Evolutionary conservation across 75 land plant species (phyloP).

Genomic region (Chamaecyparis obtusa): DNA sequence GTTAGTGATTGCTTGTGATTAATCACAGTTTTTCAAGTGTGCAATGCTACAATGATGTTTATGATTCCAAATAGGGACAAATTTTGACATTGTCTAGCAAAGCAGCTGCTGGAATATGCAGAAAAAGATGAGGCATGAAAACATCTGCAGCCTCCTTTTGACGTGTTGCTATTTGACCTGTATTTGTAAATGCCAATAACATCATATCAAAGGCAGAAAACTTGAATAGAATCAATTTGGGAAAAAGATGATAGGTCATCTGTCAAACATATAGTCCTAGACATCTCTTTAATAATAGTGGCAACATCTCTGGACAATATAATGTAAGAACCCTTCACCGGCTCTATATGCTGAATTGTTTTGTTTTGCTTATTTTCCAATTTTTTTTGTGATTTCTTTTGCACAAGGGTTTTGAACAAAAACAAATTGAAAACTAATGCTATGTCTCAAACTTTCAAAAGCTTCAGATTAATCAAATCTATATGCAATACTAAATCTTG

Average conservation of each 20-base stretch:
- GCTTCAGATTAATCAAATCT: no score
- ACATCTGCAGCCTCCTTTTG: not conserved
- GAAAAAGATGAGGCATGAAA: not conserved
- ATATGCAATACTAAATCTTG: no score
- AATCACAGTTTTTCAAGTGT: no score
- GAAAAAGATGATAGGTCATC: not conserved
- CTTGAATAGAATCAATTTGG: not conserved
- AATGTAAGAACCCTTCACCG: no score
- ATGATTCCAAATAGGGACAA: not conserved
- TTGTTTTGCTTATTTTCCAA: no score
- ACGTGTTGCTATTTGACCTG: not conserved
- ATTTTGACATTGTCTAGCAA: slow-evolving; percentile 2
- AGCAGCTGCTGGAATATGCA: not conserved
- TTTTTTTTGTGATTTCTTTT: no score
- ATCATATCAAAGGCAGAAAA: not conserved
- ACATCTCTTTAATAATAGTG: not conserved
- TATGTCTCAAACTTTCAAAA: no score
- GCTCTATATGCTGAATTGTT: no score
- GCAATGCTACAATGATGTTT: not conserved
- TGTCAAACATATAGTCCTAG: not conserved
- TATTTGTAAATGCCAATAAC: not conserved
- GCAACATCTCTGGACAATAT: not conserved
- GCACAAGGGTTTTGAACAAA: no score
- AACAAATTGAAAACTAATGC: no score
- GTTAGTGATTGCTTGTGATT: no score